phyloP scores from a whole-genome alignment of 208 protist species.

The Trypanosoma lewisi region DNA sequence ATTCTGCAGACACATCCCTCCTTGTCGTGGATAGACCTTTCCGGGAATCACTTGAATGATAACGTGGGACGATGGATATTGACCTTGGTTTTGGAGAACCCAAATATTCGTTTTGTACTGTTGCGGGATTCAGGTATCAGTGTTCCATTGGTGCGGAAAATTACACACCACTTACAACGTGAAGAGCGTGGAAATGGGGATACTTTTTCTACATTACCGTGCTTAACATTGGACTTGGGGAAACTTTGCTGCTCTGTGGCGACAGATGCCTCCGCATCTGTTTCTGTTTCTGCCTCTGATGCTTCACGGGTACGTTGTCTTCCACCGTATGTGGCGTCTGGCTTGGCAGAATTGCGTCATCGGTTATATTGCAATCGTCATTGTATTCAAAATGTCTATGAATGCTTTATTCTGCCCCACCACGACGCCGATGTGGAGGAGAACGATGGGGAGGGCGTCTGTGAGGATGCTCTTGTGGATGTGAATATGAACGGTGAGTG shows the following conservation, averaged over 20 bases:
- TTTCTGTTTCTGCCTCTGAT: background rate
- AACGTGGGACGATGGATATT: slow-evolving; percentile 31
- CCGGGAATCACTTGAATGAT: slow-evolving; percentile 35
- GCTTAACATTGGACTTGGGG: background rate
- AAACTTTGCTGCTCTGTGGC: background rate
- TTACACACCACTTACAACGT: slow-evolving; percentile 1
- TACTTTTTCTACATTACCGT: background rate
- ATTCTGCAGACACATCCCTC: slow-evolving; percentile 15
- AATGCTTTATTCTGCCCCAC: slow-evolving; percentile 34
- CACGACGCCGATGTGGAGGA: background rate
- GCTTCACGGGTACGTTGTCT: slow-evolving; percentile 7
- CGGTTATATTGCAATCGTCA: slow-evolving; percentile 33
- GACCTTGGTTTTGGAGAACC: slow-evolving; percentile 20
- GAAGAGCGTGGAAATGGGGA: background rate
- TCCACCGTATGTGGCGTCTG: slow-evolving; percentile 26
- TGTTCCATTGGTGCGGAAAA: slow-evolving; percentile 20
- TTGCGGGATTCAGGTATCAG: slow-evolving; percentile 28
- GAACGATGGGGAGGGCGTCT: slow-evolving; percentile 6
- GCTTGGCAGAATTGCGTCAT: slow-evolving; percentile 37
- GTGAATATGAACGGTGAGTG: slow-evolving; percentile 23
- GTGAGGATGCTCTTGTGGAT: slow-evolving; percentile 23
- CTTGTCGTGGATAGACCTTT: slow-evolving; percentile 40
- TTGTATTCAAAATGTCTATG: slow-evolving; percentile 38
- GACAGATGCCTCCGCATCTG: background rate
- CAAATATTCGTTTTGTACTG: slow-evolving; percentile 27